Percentiles rank a stretch among this genome's conserved stretches.
phyloP scores from a whole-genome alignment of 441 rosid genomes.

The Pelargonium citronellum region DNA sequence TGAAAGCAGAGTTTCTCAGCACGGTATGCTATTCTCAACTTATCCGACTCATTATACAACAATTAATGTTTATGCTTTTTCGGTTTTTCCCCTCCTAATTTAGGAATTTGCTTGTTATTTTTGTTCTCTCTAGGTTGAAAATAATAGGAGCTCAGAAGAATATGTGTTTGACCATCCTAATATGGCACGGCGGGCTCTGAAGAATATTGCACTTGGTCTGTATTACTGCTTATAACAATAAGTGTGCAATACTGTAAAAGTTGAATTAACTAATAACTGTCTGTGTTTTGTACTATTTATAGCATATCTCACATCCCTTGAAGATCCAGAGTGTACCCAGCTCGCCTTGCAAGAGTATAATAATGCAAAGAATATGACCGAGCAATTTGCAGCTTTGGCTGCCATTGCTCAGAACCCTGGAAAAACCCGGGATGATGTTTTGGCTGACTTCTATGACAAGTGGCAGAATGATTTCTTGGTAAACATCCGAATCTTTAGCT shows the following conservation, averaged over 20 bases:
- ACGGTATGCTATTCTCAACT: constrained; percentile 43
- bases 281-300: constrained; percentile 14
- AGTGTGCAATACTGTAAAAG: constrained; percentile 8
- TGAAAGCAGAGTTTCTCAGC: constrained; percentile 62
- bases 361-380: constrained; percentile 86
- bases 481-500: constrained; percentile 18
- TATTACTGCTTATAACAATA: constrained; percentile 16
- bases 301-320: constrained; percentile 87
- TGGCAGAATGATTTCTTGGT: constrained; percentile 90
- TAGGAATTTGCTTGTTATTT: constrained; percentile 10
- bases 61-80: not conserved
- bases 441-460: constrained; percentile 77
- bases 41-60: not conserved
- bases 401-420: constrained; percentile 77
- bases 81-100: not conserved
- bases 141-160: constrained; percentile 65
- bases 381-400: constrained; percentile 88
- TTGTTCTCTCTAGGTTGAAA: constrained; percentile 47
- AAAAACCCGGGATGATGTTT: constrained; percentile 64
- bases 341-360: constrained; percentile 68
- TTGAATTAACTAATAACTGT: constrained; percentile 11
- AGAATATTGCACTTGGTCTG: constrained; percentile 78
- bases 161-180: constrained; percentile 73
- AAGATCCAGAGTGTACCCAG: constrained; percentile 43
- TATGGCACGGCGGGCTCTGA: constrained; percentile 84